These are phyloP conservation scores for Mycena crocata DNA, from an alignment of 768 basidiomycete genomes.

Conservation along the genomic window DNA sequence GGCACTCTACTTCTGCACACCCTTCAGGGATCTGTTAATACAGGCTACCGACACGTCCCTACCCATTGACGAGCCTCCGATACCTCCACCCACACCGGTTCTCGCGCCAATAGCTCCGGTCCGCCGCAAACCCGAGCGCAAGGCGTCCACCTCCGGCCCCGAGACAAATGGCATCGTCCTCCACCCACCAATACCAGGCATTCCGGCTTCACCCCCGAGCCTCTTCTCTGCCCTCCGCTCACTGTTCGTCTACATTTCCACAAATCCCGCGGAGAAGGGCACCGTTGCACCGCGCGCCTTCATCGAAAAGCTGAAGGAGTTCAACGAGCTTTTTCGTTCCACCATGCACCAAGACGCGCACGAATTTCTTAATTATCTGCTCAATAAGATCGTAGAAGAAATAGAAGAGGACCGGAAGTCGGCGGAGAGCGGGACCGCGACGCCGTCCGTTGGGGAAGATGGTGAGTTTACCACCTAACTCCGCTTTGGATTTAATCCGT, in stretches of 20 bases:
- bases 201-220: constrained; percentile 72
- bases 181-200: constrained; percentile 39
- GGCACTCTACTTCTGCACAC: constrained; percentile 93
- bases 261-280: constrained; percentile 82
- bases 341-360: constrained; percentile 99
- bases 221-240: constrained; percentile 94
- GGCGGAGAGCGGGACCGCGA: constrained; percentile 42
- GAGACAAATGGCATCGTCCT: constrained; percentile 31
- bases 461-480: constrained; percentile 57
- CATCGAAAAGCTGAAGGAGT: constrained; percentile 92
- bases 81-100: constrained; percentile 35
- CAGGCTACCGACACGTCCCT: constrained; percentile 68
- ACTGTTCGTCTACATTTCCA: constrained; percentile 87
- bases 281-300: constrained; percentile 91
- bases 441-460: constrained; percentile 63
- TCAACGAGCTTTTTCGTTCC: constrained; percentile 91
- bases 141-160: constrained; percentile 46
- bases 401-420: constrained; percentile 78
- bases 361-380: constrained; percentile 94
- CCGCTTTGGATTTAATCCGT: neutral
- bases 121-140: constrained; percentile 72
- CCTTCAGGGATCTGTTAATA: constrained; percentile 92
- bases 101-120: constrained; percentile 50
- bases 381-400: constrained; percentile 95
- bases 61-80: constrained; percentile 48